These are phyloP conservation scores for Mucor piriformis DNA, from an alignment of 371 early-diverging fungal genomes.

Conservation along the genomic window DNA sequence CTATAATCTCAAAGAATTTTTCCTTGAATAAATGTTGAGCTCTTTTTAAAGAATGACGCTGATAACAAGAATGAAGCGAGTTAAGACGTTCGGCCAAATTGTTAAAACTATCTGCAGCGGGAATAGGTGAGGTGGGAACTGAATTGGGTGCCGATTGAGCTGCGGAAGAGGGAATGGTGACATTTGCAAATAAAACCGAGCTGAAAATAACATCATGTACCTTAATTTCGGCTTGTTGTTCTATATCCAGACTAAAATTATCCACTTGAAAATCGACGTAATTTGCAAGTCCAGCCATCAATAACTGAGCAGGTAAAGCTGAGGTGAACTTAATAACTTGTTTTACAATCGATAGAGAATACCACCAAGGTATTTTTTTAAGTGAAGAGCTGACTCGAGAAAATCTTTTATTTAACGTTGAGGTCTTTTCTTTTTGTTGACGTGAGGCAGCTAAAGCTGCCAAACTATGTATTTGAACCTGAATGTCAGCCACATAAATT, in stretches of 20 bases:
- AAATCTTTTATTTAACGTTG: conserved; percentile 28
- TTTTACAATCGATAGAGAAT: conserved; percentile 50
- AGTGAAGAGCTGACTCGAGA: conserved; percentile 38
- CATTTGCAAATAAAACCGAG: conserved; percentile 45
- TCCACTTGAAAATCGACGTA: conserved; percentile 48
- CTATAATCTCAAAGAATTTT: conserved; percentile 50
- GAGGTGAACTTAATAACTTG: conserved; percentile 41
- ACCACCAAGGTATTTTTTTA: conserved; percentile 50
- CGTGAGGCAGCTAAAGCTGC: conserved; percentile 9
- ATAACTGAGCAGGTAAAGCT: conserved; percentile 50
- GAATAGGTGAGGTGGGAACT: conserved; percentile 5
- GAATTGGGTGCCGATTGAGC: conserved; percentile 8
- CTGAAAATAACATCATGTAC: conserved; percentile 34
- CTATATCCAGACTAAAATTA: conserved; percentile 21
- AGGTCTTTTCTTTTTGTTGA: conserved; percentile 4
- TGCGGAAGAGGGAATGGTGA: neutral
- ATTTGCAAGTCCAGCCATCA: conserved; percentile 56
- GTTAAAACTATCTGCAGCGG: neutral
- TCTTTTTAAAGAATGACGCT: conserved; percentile 49
- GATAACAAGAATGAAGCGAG: conserved; percentile 35
- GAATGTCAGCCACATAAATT: conserved; percentile 34
- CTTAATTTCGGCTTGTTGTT: conserved; percentile 18
- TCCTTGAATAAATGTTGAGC: conserved; percentile 52
- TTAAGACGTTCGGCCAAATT: neutral
- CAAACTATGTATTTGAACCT: conserved; percentile 29